Base-by-base conservation (phyloP, 2,329 filamentous ascomycete genomes). In the Xylariaceae sp. region DNA sequence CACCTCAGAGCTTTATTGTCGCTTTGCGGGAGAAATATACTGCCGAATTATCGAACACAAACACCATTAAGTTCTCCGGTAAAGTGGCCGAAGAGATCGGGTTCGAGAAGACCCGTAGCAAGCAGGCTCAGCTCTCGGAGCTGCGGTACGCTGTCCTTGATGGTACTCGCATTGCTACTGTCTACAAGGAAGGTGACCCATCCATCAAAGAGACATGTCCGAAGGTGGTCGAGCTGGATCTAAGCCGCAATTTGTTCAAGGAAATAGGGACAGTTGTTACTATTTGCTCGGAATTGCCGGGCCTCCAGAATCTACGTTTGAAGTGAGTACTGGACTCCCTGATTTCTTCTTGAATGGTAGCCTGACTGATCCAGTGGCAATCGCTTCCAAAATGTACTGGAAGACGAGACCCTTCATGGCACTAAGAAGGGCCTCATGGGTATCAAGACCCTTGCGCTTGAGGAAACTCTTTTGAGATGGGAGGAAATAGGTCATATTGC, bases 11-110 rank as follows among this genome's bases (percentile, higher is more conserved):
- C 58, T 96, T 97, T 70, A 75, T 96, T 15, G 81, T 89, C 64
- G 94, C 91, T 3, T 76, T 97, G 48, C 83, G 83, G 55, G 82
- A 86, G 64, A 99, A 97, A 75, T 99, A 99, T 70, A 89, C 87
- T 3, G 81, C 85, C 2, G 82, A 87, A 52, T 70, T 74, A 11
- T 64, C 70, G 7, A 64, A 70, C 23, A 67, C 73, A 10, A 69
- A 74, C 6, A 77, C 79, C 42, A 88, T 96, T 58, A 75, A 79
- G 49, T 87, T 79, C 80, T 96, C 78, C 74, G 89, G 73, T 30
- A 97, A 97, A 73, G 82, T 92, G 15, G 93, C 91, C 4, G 89
- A 97, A 74, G 93, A 97, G 74, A 84, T 97, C 27, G 94, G 94
- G 24, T 97, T 97, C 64, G 92, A 96, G 63, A 97, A 97, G 77